phyloP scores from a whole-genome alignment of 164 flowering plant genomes.

The grape (Vitis vinifera) region DNA sequence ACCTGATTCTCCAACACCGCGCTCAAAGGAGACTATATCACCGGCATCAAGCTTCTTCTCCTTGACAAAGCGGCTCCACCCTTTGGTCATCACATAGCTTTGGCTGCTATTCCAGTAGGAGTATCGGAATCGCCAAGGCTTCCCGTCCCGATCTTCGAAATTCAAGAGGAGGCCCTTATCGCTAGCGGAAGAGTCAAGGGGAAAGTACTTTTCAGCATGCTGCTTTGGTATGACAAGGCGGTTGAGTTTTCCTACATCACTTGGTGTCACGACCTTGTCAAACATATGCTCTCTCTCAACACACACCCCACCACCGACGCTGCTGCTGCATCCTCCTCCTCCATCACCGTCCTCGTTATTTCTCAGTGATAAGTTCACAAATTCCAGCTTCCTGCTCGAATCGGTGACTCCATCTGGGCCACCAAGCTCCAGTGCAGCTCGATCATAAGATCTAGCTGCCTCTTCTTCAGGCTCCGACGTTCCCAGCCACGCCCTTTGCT shows the following conservation, averaged over 20 bases:
- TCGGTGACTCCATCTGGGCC: no score
- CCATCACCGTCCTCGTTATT: not conserved
- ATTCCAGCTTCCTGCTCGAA: no score
- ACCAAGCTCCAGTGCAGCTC: no score
- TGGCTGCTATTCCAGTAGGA: slow-evolving; percentile 50
- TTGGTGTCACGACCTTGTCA: slow-evolving; percentile 36
- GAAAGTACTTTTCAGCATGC: slow-evolving; percentile 42
- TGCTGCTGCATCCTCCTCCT: not conserved
- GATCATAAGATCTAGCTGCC: no score
- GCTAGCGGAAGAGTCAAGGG: slow-evolving; percentile 28
- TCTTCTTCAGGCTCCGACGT: no score
- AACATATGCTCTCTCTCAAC: slow-evolving; percentile 34
- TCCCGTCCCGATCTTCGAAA: slow-evolving; percentile 39
- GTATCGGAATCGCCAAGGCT: slow-evolving; percentile 37
- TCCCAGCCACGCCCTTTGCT: not conserved
- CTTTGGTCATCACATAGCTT: slow-evolving; percentile 49
- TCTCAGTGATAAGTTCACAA: not conserved
- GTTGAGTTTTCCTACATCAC: slow-evolving; percentile 35
- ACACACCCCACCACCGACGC: not conserved
- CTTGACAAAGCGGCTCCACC: slow-evolving; percentile 48
- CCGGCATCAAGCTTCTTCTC: slow-evolving; percentile 44
- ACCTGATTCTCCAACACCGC: slow-evolving; percentile 19
- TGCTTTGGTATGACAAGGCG: slow-evolving; percentile 34
- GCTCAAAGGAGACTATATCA: slow-evolving; percentile 34
- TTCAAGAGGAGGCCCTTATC: slow-evolving; percentile 32